A percentile compares a stretch with the other conserved stretches of the same genome.
phyloP scores from a whole-genome alignment of 208 protist genomes.

The Naegleria gruberi region DNA sequence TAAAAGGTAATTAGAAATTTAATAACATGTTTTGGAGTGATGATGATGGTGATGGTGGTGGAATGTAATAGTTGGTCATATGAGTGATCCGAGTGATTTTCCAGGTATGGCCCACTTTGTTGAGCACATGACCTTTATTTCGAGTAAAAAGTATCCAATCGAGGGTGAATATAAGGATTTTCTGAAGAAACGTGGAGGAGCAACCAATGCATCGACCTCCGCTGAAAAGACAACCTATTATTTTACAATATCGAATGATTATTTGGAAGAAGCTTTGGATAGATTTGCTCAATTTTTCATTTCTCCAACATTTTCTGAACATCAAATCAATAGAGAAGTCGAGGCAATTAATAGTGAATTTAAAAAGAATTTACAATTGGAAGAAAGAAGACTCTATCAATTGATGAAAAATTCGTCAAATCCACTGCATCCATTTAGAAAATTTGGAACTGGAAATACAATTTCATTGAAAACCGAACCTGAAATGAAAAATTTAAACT shows the following conservation, averaged over 20 bases:
- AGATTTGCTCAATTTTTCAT: conserved; percentile 78
- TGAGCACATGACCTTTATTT: conserved; percentile 87
- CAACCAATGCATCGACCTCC: conserved; percentile 69
- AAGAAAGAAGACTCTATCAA: conserved; percentile 64
- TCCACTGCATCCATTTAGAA: conserved; percentile 54
- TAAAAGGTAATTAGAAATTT: conserved; percentile 33
- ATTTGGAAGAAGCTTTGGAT: conserved; percentile 66
- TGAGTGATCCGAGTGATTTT: conserved; percentile 23
- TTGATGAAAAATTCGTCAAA: conserved; percentile 35
- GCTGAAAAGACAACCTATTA: conserved; percentile 70
- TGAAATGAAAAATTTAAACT: conserved; percentile 43
- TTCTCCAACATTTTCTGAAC: conserved; percentile 67
- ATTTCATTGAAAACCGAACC: conserved; percentile 62
- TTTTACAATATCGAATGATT: conserved; percentile 58
- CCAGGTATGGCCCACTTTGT: conserved; percentile 68
- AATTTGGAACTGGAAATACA: conserved; percentile 75
- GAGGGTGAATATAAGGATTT: conserved; percentile 71
- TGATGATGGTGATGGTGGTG: not conserved
- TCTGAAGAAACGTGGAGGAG: conserved; percentile 57
- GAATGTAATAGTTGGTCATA: not conserved
- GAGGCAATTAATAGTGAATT: conserved; percentile 84
- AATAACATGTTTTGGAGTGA: not conserved
- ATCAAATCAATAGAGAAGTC: conserved; percentile 64
- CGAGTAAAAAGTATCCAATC: conserved; percentile 73
- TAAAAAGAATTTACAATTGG: conserved; percentile 69